These are phyloP conservation scores for Nyctanthes arbortristis DNA, from an alignment of 257 asterid species.

Conservation along the genomic window DNA sequence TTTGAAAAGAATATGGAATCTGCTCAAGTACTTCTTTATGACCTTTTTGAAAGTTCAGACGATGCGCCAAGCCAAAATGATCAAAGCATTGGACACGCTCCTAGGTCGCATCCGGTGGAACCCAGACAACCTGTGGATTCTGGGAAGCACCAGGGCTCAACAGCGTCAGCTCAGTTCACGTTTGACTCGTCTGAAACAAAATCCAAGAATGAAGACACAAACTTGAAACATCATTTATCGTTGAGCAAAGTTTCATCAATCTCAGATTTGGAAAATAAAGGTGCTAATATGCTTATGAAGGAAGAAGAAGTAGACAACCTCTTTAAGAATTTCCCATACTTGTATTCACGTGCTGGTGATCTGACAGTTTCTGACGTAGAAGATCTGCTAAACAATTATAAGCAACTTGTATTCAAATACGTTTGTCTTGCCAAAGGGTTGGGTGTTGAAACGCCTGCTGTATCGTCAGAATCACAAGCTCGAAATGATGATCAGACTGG, in stretches of 20 bases:
- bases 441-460: constrained; percentile 46
- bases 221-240: constrained; percentile 43
- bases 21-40: constrained; percentile 65
- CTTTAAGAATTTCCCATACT: constrained; percentile 71
- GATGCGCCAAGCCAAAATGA: constrained; percentile 36
- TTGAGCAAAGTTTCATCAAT: constrained; percentile 56
- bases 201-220: constrained; percentile 41
- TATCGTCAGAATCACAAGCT: constrained; percentile 20
- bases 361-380: constrained; percentile 73
- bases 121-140: constrained; percentile 31
- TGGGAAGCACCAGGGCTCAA: constrained; percentile 34
- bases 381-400: constrained; percentile 67
- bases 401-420: constrained; percentile 82
- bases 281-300: constrained; percentile 65
- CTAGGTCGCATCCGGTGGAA: constrained; percentile 37
- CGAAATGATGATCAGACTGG: constrained; percentile 26
- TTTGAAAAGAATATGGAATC: constrained; percentile 80
- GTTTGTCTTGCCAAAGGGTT: constrained; percentile 81
- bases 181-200: constrained; percentile 49
- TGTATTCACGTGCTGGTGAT: constrained; percentile 76
- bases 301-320: constrained; percentile 50
- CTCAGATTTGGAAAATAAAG: constrained; percentile 79
- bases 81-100: constrained; percentile 35
- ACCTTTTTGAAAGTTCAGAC: constrained; percentile 61
- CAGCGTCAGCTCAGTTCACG: constrained; percentile 27